Percentiles rank a stretch among this genome's conserved stretches.
Conservation (phyloP, 306 rosid genomes). For the Psophocarpus tetragonolobus region DNA sequence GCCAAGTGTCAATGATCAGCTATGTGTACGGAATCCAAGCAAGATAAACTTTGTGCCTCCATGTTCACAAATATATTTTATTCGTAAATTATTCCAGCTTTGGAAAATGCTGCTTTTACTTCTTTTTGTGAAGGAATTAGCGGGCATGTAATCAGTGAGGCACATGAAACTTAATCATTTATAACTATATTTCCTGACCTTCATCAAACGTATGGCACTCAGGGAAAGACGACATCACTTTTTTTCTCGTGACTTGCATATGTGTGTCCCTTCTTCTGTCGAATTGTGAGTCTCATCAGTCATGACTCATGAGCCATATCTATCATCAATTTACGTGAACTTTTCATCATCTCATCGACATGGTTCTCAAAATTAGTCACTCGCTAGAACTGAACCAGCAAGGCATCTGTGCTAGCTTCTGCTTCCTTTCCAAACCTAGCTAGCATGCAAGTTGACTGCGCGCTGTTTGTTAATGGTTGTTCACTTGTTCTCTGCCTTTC, state of each 20-base stretch:
- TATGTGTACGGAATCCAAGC: conserved; percentile 42
- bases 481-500: neutral
- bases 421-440: neutral
- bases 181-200: neutral
- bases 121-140: conserved; percentile 34
- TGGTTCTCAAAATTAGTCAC: neutral
- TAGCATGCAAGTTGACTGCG: neutral
- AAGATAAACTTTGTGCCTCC: conserved; percentile 15
- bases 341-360: conserved; percentile 7
- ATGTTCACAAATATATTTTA: neutral
- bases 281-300: conserved; percentile 20
- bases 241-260: conserved; percentile 34
- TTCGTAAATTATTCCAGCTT: conserved; percentile 32
- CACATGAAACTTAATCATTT: conserved; percentile 54
- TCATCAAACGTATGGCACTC: conserved; percentile 5
- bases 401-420: neutral
- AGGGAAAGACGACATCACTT: conserved; percentile 18
- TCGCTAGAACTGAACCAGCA: neutral
- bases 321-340: conserved; percentile 8
- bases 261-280: conserved; percentile 1
- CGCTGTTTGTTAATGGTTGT: neutral
- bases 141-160: conserved; percentile 40
- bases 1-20: conserved; percentile 81
- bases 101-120: conserved; percentile 42
- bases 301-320: neutral